These are phyloP conservation scores for Boletellus sp. DNA, from an alignment of 768 basidiomycete genomes.

Conservation along the genomic window DNA sequence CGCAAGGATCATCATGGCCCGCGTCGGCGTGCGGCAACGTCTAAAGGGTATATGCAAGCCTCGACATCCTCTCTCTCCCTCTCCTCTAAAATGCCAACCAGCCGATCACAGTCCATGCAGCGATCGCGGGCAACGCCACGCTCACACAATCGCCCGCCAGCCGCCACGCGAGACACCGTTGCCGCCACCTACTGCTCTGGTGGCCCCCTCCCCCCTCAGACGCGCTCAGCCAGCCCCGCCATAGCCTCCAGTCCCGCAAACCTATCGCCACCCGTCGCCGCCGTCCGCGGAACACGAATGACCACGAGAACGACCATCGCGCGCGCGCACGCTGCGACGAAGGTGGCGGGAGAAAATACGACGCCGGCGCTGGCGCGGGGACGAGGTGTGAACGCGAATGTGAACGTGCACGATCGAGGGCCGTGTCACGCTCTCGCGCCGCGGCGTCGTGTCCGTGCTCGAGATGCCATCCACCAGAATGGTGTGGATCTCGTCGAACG, in stretches of 20 bases:
- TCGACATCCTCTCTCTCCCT: too few species aligned
- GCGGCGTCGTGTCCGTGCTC: conserved; percentile 11
- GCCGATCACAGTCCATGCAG: conserved; percentile 23
- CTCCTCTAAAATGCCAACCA: conserved; percentile 27
- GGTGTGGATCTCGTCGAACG: conserved; percentile 35
- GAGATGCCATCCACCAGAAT: conserved; percentile 31
- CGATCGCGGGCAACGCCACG: conserved; percentile 26
- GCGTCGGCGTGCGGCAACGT: too few species aligned
- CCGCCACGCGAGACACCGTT: conserved; percentile 32
- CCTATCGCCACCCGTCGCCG: conserved; percentile 51
- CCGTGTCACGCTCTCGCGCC: background rate
- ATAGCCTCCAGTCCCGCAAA: conserved; percentile 34
- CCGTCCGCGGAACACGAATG: conserved; percentile 53
- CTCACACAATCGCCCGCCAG: conserved; percentile 38
- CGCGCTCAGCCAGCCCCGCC: conserved; percentile 9
- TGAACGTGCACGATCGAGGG: background rate
- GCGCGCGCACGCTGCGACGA: conserved; percentile 19
- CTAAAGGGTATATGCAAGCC: too few species aligned
- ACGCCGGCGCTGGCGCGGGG: background rate
- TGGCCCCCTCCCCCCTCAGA: conserved; percentile 2
- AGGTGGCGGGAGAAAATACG: conserved; percentile 41
- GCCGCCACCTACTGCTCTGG: conserved; percentile 5
- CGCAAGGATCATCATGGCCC: too few species aligned
- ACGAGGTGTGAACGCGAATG: background rate
- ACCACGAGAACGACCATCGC: conserved; percentile 41